Evolutionary conservation across 2,329 filamentous ascomycete genomes (phyloP), one percentile per base, ranked within the genome.

Genomic region (Hymenoscyphus scutula): DNA sequence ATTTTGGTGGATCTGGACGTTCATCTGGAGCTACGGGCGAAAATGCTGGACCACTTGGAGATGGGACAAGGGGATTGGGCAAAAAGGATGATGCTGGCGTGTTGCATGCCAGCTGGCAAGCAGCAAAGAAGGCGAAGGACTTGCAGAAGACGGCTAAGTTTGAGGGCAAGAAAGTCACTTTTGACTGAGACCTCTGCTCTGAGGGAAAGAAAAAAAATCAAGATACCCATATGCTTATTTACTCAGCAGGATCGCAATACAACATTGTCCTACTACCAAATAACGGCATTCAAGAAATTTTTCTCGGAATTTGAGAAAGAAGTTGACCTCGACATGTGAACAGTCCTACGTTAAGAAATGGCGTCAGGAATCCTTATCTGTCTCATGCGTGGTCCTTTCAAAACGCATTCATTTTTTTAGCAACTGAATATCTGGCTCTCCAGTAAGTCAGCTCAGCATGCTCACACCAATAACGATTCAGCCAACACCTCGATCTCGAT

Each of bases 41-140:
- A 54, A 72, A 73, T 63, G 68, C 70, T 4, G 61, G 66, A 8
- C 23, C 59, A 3, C 53, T 34, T 30, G 37, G 37, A 17, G 62
- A 66, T 58, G 60, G 72, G 7, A 63, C 69, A 64, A 62, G 64
- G 48, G 67, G 59, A 8, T 53, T 58, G 63, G 60, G 60, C 74
- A 81, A 77, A 69, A 78, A 80, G 62, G 81, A 84, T 54, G 79
- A 83, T 69, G 71, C 72, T 7, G 82, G 84, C 0, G 68, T 80
- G 3, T 73, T 89, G 68, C 87, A 90, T 77, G 83, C 85, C 1
- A 86, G 83, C 70, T 89, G 86, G 86, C 72, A 77, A 64, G 75
- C 76, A 6, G 82, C 82, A 67, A 86, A 86, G 62, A 83, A 80
- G 66, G 82, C 82, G 1, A 87, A 88, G 74, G 83, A 86, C 68